Conservation (phyloP, 1,284 basidiomycete genomes). For the Uromyces viciae-fabae region DNA sequence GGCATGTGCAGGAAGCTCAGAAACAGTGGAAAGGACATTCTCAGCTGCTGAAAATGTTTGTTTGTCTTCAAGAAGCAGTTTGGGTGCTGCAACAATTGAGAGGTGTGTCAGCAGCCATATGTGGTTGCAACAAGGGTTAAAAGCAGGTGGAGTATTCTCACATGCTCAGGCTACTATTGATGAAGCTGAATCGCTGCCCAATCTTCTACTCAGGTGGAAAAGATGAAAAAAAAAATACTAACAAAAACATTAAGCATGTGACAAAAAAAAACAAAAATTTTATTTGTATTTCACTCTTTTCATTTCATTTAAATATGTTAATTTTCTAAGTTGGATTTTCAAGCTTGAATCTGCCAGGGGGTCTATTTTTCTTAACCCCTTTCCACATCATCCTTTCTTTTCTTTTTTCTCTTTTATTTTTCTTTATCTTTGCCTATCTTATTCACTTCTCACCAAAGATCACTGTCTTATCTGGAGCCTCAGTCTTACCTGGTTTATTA, state of each 20-base stretch:
- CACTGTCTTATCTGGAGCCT: too few species aligned
- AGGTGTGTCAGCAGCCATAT: background rate
- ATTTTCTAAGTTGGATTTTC: too few species aligned
- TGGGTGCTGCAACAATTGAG: background rate
- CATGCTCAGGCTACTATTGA: background rate
- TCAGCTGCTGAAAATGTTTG: background rate
- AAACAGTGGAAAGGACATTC: background rate
- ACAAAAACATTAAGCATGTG: background rate
- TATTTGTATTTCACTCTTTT: too few species aligned
- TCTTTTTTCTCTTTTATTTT: too few species aligned
- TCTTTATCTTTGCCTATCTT: too few species aligned
- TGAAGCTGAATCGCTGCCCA: background rate
- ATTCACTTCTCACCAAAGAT: too few species aligned
- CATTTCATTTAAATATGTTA: too few species aligned
- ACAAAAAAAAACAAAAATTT: background rate
- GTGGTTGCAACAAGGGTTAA: background rate
- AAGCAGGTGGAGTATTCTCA: background rate
- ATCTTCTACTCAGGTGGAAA: background rate
- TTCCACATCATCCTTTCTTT: too few species aligned
- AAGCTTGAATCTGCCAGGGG: too few species aligned
- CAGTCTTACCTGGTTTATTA: too few species aligned
- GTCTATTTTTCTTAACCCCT: too few species aligned
- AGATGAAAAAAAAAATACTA: background rate
- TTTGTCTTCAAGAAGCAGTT: background rate
- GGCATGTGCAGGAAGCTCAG: background rate